Base-by-base conservation (phyloP, 2,329 filamentous ascomycete species). In the Colletotrichum musae region DNA sequence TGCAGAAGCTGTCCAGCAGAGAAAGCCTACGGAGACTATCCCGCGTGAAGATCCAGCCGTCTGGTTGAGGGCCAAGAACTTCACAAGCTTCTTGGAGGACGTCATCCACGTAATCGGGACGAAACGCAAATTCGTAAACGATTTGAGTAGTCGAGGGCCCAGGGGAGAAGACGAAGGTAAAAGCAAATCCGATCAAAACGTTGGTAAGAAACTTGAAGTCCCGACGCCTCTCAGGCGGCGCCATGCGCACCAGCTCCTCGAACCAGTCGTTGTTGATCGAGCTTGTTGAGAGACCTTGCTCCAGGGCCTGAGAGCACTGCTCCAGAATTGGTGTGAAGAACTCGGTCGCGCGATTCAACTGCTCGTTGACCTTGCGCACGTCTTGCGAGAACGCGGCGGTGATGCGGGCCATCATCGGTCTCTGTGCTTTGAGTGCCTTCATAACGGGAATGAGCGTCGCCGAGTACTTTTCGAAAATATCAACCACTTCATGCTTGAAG, bases 41-140 rank as follows among this genome's bases (percentile, higher is more conserved):
- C 21, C 54, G 54, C 43, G 66, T 60, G 39, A 69, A 69, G 1
- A 3, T 18, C 66, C 66, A 69, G 10, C 18, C 16, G n/a, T 52
- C 18, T 3, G 15, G 39, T 3, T 36, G 39, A 3, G 51, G 13
- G 18, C 66, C 66, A 21, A 69, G 13, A n/a, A 65, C 61, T 6
- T 56, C 32, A 10, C 28, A 18, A 12, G 66, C 66, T 50, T 69
- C 61, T 18, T 59, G 6, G 12, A 65, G 61, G 6, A 69, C 61
- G 10, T 43, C 41, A 5, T 51, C 43, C 12, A 39, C 15, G 15
- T 65, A 69, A 18, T 65, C 61, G n/a, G 61, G 66, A 6, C 61
- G 66, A 43, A 69, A 69, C 6, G 62, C 66, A 18, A 69, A 69
- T 54, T 69, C 66, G 24, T 69, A 69, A 13, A 69, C 66, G 53